A percentile compares a stretch with the other conserved stretches of the same genome.
Conservation (phyloP, 176 grass and related monocot genomes). For the Ampelocalamus luodianensis region DNA sequence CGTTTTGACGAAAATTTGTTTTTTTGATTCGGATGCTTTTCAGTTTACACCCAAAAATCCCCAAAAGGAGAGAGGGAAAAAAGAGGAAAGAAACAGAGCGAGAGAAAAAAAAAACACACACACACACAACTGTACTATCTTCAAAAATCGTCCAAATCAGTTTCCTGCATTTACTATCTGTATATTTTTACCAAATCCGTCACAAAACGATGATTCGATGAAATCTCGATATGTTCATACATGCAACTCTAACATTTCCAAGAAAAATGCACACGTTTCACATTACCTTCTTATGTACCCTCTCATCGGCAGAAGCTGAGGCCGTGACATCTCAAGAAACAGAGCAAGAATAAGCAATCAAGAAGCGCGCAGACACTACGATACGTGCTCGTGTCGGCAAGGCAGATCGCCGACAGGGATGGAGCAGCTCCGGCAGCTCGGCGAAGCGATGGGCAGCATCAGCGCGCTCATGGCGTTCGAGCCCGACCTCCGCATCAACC, state of each 20-base stretch:
- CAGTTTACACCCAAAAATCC: conserved; percentile 8
- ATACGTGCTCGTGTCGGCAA: not conserved
- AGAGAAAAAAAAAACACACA: too few relatives aligned
- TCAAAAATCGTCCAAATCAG: not conserved
- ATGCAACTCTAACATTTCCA: not conserved
- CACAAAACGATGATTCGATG: not conserved
- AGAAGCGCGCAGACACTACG: not conserved
- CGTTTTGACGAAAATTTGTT: not conserved
- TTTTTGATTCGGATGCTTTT: not conserved
- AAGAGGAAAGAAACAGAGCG: conserved; percentile 32
- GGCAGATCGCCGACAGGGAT: conserved; percentile 38
- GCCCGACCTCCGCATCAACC: conserved; percentile 73
- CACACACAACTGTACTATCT: not conserved
- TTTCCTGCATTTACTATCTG: not conserved
- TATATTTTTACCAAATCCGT: not conserved
- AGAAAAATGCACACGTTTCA: conserved; percentile 22
- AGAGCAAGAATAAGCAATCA: conserved; percentile 2
- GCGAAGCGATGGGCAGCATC: conserved; percentile 71
- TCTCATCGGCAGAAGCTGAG: conserved; percentile 30
- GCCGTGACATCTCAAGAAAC: not conserved
- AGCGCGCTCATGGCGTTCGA: conserved; percentile 78
- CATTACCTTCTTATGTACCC: not conserved
- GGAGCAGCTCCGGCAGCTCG: conserved; percentile 85
- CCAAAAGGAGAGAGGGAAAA: not conserved
- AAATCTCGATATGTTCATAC: conserved; percentile 20